Evolutionary conservation across 306 rosid genomes (phyloP), one percentile per base, ranked within the genome.

Genomic region (Potentilla sterilis): DNA sequence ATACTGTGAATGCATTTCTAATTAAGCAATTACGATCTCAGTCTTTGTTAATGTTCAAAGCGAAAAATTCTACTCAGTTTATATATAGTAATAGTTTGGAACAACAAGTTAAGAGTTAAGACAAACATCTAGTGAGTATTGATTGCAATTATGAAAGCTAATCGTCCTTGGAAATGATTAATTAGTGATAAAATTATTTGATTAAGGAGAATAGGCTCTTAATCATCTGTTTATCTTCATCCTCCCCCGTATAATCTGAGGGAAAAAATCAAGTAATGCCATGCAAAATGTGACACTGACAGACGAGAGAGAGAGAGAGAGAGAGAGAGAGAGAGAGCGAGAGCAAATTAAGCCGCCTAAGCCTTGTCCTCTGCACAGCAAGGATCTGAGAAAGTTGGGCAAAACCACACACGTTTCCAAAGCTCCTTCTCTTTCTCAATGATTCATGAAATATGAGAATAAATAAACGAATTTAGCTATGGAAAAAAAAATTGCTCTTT

Each of bases 281-380:
- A 78, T 71, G 83, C 77, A 78, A 13, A 40, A 11, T 46, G 75
- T 61, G 59, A 15, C 81, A 49, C 63, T 65, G 70, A 40, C 66
- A 69, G 64, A 18, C n/a, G 57, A 18, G 61, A 12, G 34, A 42
- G 57, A 42, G 72, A 61, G 15, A 54, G 28, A 58, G 40, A 37
- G 40, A 37, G 40, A 6, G 49, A 42, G 18, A 18, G 67, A 52
- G 28, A 58, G 38, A 37, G 38, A 37, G 38, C 6, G 49, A 42
- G 18, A 18, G 67, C 22, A 6, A 5, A 44, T 10, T 42, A 7
- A 64, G 85, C 84, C 81, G 86, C 85, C 82, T 28, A 28, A 28
- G 28, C 28, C 28, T 35, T 79, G 78, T 84, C 80, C 69, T 4
- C 5, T 11, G 14, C 21, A 41, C 1, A 42, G 15, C n/a, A 40